These are phyloP conservation scores for Boletus reticuloceps DNA, from an alignment of 768 basidiomycete species.

Conservation along the genomic window DNA sequence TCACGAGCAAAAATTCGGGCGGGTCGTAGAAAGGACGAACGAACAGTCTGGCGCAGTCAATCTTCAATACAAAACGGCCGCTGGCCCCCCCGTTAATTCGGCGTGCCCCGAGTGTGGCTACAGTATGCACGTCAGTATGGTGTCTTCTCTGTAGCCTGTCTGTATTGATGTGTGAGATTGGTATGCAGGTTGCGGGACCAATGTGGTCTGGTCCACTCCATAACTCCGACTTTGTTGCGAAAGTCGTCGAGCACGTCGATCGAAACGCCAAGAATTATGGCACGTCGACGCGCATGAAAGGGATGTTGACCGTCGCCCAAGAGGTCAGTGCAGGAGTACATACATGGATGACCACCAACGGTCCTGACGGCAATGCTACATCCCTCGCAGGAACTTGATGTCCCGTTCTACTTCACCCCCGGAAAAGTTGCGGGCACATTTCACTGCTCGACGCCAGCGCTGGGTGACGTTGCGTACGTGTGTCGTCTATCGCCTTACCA, in stretches of 20 bases:
- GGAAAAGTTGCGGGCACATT: slow-evolving; percentile 75
- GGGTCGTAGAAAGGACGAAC: slow-evolving; percentile 58
- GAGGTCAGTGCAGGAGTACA: slow-evolving; percentile 54
- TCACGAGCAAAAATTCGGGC: slow-evolving; percentile 84
- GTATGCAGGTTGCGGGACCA: slow-evolving; percentile 77
- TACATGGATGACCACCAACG: neutral
- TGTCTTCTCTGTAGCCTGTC: neutral
- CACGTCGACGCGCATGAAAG: slow-evolving; percentile 83
- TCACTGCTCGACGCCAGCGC: slow-evolving; percentile 73
- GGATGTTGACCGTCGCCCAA: slow-evolving; percentile 89
- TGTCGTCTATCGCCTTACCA: neutral
- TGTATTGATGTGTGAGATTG: neutral
- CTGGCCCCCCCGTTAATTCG: slow-evolving; percentile 63
- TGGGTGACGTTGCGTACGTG: slow-evolving; percentile 73
- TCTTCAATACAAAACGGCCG: slow-evolving; percentile 65
- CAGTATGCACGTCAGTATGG: slow-evolving; percentile 60
- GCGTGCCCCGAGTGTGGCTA: slow-evolving; percentile 84
- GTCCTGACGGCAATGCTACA: neutral
- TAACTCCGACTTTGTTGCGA: slow-evolving; percentile 66
- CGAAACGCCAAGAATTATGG: slow-evolving; percentile 63
- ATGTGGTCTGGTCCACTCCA: slow-evolving; percentile 97
- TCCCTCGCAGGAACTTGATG: slow-evolving; percentile 59
- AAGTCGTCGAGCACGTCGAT: slow-evolving; percentile 73
- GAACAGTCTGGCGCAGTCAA: slow-evolving; percentile 57
- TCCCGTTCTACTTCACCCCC: slow-evolving; percentile 88